Evolutionary conservation across 805 yeast species (phyloP).

Genomic region (Cyberlindnera veronae): DNA sequence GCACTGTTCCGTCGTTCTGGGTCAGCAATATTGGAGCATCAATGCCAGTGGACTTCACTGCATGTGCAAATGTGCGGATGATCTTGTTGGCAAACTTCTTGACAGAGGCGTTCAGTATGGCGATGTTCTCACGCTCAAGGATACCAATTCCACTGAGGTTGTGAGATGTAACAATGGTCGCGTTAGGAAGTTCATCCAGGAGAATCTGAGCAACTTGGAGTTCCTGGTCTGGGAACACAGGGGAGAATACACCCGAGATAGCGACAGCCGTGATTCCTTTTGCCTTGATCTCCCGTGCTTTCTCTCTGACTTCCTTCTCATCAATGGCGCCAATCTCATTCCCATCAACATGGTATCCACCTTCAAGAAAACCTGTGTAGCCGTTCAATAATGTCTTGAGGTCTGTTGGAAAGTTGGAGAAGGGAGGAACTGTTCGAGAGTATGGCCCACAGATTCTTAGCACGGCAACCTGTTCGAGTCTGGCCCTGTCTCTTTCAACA

Average conservation of each 20-base stretch:
- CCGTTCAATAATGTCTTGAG: slow-evolving; percentile 34
- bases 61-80: slow-evolving; percentile 36
- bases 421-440: slow-evolving; percentile 36
- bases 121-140: slow-evolving; percentile 45
- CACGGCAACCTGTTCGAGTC: slow-evolving; percentile 43
- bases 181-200: slow-evolving; percentile 33
- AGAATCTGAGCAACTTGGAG: slow-evolving; percentile 32
- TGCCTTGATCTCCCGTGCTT: slow-evolving; percentile 31
- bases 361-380: slow-evolving; percentile 34
- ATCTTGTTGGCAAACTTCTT: slow-evolving; percentile 40
- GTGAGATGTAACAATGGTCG: slow-evolving; percentile 37
- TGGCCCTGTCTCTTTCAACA: slow-evolving; percentile 40
- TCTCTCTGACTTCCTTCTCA: slow-evolving; percentile 29
- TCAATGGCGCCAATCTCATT: slow-evolving; percentile 32
- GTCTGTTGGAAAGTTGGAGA: slow-evolving; percentile 42
- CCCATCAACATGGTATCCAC: slow-evolving; percentile 45
- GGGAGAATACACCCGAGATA: slow-evolving; percentile 40
- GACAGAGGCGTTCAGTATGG: slow-evolving; percentile 45
- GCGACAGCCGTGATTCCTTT: slow-evolving; percentile 37
- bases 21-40: slow-evolving; percentile 40
- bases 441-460: slow-evolving; percentile 44
- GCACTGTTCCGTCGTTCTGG: slow-evolving; percentile 49
- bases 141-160: slow-evolving; percentile 41
- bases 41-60: slow-evolving; percentile 36
- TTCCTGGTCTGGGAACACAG: slow-evolving; percentile 39